Conservation (phyloP, 805 yeast genomes). For the Saccharomycopsis sp. region DNA sequence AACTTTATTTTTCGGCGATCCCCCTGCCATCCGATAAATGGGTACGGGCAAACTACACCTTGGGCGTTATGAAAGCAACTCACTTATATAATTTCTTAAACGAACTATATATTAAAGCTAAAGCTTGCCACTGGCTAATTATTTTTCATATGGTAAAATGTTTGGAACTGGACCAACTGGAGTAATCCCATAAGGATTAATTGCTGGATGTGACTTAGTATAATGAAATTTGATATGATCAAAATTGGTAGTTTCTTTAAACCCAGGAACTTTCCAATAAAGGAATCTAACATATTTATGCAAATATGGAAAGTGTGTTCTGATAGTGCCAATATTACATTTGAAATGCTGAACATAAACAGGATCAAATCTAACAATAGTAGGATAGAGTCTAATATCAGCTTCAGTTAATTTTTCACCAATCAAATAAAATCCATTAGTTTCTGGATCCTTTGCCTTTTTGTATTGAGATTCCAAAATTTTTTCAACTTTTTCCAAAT, state of each 20-base stretch:
- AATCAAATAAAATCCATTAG: conserved; percentile 37
- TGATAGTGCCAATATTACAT: conserved; percentile 77
- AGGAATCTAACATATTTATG: conserved; percentile 76
- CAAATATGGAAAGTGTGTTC: conserved; percentile 69
- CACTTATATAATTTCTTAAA: too few species aligned
- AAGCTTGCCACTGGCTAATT: too few species aligned
- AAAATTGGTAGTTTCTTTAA: conserved; percentile 74
- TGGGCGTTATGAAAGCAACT: too few species aligned
- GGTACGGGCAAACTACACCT: too few species aligned
- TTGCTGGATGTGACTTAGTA: conserved; percentile 73
- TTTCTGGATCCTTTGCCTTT: conserved; percentile 22
- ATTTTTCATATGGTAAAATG: conserved; percentile 43
- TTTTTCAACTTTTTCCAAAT: conserved; percentile 64
- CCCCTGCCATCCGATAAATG: too few species aligned
- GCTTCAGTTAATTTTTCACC: conserved; percentile 80
- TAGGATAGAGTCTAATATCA: conserved; percentile 79
- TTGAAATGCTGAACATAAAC: conserved; percentile 95
- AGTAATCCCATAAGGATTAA: conserved; percentile 78
- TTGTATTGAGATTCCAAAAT: conserved; percentile 43
- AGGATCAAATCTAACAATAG: conserved; percentile 85
- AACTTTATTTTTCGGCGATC: too few species aligned
- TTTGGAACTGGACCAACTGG: conserved; percentile 86
- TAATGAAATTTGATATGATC: conserved; percentile 90
- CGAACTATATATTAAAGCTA: too few species aligned
- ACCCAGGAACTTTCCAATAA: conserved; percentile 72